Evolutionary conservation across 2,329 filamentous ascomycete species (phyloP), one percentile per base, ranked within the genome.

Genomic region (Cladosporium velox): DNA sequence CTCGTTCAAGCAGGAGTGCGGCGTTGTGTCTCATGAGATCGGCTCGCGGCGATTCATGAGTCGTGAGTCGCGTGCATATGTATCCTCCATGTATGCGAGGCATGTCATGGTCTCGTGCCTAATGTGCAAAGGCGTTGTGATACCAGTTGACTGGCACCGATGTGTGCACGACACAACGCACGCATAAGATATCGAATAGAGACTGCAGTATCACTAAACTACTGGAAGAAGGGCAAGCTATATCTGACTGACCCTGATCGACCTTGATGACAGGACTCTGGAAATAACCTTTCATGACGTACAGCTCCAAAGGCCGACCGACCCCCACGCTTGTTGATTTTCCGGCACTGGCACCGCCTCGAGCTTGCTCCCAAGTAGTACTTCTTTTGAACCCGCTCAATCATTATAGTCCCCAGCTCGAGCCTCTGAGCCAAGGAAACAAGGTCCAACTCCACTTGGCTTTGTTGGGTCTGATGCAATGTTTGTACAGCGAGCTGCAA

Each of bases 321-420:
- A 35, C 55, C 59, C 59, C 59, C 59, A 61, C 59, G 47, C 59
- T 35, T 52, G 44, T 5, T 41, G 38, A 63, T 63, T 63, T 63
- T 63, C 32, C 35, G 32, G 59, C 30, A 7, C 35, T 41, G 35
- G 15, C 7, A 44, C 38, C 38, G 38, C 15, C 38, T 34, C 32
- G 44, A 51, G 59, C 26, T 61, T 49, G 44, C n/a, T 32, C 41
- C 30, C 26, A 38, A 52, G 28, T 30, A 52, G 28, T 55, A 18
- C 32, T 15, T 32, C 30, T 4, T 54, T n/a, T 28, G 51, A n/a
- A 54, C 26, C 26, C 47, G n/a, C 51, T 32, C 58, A 49, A 26
- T 51, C n/a, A 47, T 47, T 41, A 38, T 44, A 35, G 60, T 54
- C 32, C 34, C 47, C 51, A 47, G 51, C 59, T 28, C 35, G 59